Evolutionary conservation across 2,329 filamentous ascomycete genomes (phyloP).

Genomic region (Byssothecium circinans): DNA sequence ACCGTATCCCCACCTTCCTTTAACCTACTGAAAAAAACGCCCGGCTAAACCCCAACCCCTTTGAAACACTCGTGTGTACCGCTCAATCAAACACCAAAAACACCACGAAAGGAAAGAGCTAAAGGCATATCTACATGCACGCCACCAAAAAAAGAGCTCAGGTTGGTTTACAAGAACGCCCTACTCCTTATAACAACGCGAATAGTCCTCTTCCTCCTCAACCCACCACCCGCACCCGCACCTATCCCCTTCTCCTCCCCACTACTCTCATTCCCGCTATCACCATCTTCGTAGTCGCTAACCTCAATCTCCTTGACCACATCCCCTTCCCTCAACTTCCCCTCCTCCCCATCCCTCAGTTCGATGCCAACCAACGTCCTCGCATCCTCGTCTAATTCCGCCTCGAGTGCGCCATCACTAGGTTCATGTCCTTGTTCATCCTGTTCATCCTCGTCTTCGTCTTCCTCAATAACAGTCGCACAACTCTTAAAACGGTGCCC

Average conservation of each 20-base stretch:
- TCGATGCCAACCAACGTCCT: slow-evolving; percentile 8
- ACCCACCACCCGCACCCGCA: slow-evolving; percentile 19
- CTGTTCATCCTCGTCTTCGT: slow-evolving; percentile 11
- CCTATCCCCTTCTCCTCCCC: slow-evolving; percentile 11
- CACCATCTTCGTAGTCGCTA: slow-evolving; percentile 12
- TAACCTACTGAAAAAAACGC: no score
- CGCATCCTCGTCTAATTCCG: slow-evolving; percentile 4
- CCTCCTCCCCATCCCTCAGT: neutral
- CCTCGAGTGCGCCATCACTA: neutral
- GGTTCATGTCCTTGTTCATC: neutral
- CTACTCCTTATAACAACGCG: slow-evolving; percentile 37
- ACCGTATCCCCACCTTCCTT: no score
- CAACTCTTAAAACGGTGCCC: slow-evolving; percentile 25
- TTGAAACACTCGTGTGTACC: no score
- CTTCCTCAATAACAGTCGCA: slow-evolving; percentile 31
- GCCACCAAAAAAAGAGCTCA: no score
- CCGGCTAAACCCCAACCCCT: no score
- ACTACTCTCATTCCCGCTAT: slow-evolving; percentile 18
- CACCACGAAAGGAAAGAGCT: no score
- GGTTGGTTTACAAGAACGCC: slow-evolving; percentile 39
- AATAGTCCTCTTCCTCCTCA: slow-evolving; percentile 35
- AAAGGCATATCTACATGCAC: no score
- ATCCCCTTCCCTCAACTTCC: slow-evolving; percentile 4
- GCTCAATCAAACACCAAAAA: no score
- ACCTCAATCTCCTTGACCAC: slow-evolving; percentile 20